Percentiles rank a stretch among this genome's conserved stretches.
Conservation (phyloP, 805 yeast species). For the Kazachstania kunashirensis region DNA sequence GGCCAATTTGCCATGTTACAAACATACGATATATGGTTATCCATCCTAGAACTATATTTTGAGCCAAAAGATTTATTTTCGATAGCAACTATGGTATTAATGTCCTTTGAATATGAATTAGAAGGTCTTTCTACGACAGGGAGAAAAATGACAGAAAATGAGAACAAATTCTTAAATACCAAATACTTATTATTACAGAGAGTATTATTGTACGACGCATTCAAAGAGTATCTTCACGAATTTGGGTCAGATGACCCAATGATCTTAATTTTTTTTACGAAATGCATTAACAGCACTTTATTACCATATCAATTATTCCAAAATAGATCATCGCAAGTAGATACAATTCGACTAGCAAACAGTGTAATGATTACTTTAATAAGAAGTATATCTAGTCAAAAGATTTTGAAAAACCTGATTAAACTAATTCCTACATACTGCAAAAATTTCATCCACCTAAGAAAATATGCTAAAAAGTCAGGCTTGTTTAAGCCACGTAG, state of each 20-base stretch:
- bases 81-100: constrained; percentile 12
- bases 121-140: constrained; percentile 5
- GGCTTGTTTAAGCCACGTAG: constrained; percentile 46
- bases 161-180: constrained; percentile 45
- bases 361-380: constrained; percentile 47
- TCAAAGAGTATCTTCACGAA: constrained; percentile 10
- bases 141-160: constrained; percentile 17
- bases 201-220: constrained; percentile 33
- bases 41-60: constrained; percentile 27
- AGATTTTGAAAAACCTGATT: constrained; percentile 39
- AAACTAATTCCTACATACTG: constrained; percentile 48
- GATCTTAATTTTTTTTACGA: constrained; percentile 33
- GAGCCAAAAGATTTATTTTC: constrained; percentile 13
- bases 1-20: constrained; percentile 61
- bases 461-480: constrained; percentile 36
- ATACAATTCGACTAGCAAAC: constrained; percentile 46
- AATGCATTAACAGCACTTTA: constrained; percentile 47
- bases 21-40: constrained; percentile 46
- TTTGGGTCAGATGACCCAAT: constrained; percentile 11
- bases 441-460: constrained; percentile 41
- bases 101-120: constrained; percentile 19
- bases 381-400: constrained; percentile 31
- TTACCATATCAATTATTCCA: constrained; percentile 43
- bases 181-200: constrained; percentile 56
- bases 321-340: constrained; percentile 43